phyloP scores from a whole-genome alignment of 2,329 filamentous ascomycete genomes.

The Neofusicoccum parvum region DNA sequence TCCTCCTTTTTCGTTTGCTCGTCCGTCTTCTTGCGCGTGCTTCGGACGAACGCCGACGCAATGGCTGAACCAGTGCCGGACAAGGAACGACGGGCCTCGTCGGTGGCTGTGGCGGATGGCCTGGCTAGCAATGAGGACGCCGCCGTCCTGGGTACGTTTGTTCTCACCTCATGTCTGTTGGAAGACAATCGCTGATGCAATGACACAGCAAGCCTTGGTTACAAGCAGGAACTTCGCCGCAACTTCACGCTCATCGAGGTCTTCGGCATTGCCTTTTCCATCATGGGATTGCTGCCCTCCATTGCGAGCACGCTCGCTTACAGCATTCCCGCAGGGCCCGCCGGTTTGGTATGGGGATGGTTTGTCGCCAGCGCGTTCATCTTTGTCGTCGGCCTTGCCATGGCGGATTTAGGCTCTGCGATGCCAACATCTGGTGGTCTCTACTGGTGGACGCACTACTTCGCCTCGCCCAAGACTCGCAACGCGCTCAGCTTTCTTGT shows the following conservation, averaged over 20 bases:
- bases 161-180: not conserved
- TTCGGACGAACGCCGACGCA: not conserved
- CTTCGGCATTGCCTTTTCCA: slow-evolving; percentile 51
- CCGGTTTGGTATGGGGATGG: slow-evolving; percentile 65
- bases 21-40: not conserved
- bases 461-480: slow-evolving; percentile 55
- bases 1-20: not conserved
- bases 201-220: slow-evolving; percentile 34
- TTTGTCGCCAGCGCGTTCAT: slow-evolving; percentile 61
- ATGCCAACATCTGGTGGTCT: slow-evolving; percentile 63
- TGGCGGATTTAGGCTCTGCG: slow-evolving; percentile 48
- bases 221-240: slow-evolving; percentile 63
- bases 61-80: not conserved
- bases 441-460: slow-evolving; percentile 64
- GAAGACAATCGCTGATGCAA: not conserved
- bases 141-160: slow-evolving; percentile 39
- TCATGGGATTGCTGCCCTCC: slow-evolving; percentile 64
- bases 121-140: slow-evolving; percentile 44
- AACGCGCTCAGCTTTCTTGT: slow-evolving; percentile 63
- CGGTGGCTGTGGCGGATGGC: slow-evolving; percentile 25
- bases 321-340: slow-evolving; percentile 61
- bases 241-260: slow-evolving; percentile 66
- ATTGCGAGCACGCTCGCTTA: slow-evolving; percentile 63
- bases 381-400: slow-evolving; percentile 61
- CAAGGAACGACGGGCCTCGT: slow-evolving; percentile 10